These are phyloP conservation scores for Boletus sp. DNA, from an alignment of 1,284 basidiomycete genomes.

Conservation along the genomic window DNA sequence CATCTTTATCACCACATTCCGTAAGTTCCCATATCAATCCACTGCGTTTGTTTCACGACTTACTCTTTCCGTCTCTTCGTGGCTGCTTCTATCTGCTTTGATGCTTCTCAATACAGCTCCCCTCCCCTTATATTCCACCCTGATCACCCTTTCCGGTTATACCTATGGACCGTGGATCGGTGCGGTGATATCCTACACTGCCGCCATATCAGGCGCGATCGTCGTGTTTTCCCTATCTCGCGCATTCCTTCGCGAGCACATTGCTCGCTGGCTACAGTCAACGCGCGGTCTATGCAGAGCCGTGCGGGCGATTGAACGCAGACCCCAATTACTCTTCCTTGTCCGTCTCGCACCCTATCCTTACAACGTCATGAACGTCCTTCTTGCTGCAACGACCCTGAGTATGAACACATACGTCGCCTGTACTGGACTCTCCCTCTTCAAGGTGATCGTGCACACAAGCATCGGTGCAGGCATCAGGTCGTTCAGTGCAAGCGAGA, in stretches of 20 bases:
- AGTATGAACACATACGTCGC: conserved; percentile 72
- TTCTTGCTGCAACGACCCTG: conserved; percentile 84
- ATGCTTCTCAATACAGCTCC: conserved; percentile 51
- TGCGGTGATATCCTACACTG: conserved; percentile 76
- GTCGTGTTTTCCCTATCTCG: conserved; percentile 76
- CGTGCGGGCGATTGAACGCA: conserved; percentile 83
- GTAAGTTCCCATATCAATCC: conserved; percentile 45
- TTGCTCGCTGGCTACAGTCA: conserved; percentile 68
- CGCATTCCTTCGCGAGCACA: conserved; percentile 62
- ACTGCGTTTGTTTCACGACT: background rate
- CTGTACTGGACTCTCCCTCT: conserved; percentile 78
- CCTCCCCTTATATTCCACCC: conserved; percentile 80
- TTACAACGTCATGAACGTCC: conserved; percentile 87
- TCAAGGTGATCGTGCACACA: conserved; percentile 85
- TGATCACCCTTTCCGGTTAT: conserved; percentile 84
- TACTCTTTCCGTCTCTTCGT: conserved; percentile 11
- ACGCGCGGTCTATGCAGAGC: conserved; percentile 66
- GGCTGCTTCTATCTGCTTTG: conserved; percentile 14
- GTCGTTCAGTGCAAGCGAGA: conserved; percentile 62
- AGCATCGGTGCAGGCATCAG: conserved; percentile 78
- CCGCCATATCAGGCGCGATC: conserved; percentile 78
- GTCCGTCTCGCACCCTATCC: conserved; percentile 82
- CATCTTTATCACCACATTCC: conserved; percentile 79
- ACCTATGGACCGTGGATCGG: conserved; percentile 80
- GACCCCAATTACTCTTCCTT: conserved; percentile 79